Conservation (phyloP, 306 rosid species). For the Quercus parvula region DNA sequence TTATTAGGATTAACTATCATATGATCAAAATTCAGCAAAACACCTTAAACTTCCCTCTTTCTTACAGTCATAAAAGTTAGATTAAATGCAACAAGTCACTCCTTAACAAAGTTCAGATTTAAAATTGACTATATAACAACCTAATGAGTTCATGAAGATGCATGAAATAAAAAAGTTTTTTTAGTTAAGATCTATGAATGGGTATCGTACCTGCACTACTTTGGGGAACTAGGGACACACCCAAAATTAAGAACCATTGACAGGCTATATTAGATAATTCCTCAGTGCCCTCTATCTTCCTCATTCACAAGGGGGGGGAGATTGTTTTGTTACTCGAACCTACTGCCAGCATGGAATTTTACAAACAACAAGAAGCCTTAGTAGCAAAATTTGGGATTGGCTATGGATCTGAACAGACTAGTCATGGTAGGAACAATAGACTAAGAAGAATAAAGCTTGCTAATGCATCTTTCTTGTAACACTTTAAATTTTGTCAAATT, state of each 20-base stretch:
- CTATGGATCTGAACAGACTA: too few species aligned
- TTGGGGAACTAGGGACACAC: background rate
- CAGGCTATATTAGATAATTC: background rate
- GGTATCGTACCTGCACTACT: background rate
- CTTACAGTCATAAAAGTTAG: background rate
- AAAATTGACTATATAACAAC: background rate
- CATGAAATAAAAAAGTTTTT: background rate
- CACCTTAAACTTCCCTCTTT: background rate
- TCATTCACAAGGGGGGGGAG: background rate
- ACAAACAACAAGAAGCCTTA: background rate
- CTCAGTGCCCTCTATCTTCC: background rate
- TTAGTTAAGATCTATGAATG: background rate
- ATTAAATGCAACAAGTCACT: background rate
- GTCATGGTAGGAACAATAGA: background rate
- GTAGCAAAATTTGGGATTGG: too few species aligned
- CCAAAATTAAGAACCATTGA: background rate
- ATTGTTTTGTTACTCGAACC: background rate
- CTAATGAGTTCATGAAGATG: background rate
- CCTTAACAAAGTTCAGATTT: background rate
- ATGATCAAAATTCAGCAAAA: background rate
- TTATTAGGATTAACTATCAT: background rate
- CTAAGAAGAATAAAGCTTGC: background rate
- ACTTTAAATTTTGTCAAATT: background rate
- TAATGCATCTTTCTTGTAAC: background rate
- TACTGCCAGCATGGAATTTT: background rate